Base-by-base conservation (phyloP, 306 rosid genomes). In the Trifolium dubium region DNA sequence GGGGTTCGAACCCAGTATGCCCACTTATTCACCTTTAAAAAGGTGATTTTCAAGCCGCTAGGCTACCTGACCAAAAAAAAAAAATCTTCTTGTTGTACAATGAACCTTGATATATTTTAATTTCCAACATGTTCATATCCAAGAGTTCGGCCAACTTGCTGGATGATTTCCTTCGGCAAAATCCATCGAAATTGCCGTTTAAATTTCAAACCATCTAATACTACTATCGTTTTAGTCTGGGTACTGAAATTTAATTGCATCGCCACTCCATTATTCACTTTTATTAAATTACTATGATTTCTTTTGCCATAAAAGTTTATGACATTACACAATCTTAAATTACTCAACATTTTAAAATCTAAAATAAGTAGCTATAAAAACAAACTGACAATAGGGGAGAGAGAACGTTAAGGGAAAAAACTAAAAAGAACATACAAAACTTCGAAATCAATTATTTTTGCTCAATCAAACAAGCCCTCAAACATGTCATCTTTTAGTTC, bases 191-290 rank as follows among this genome's bases (percentile, higher is more conserved):
- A 37, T 59, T 10, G 23, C 50, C 14, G 35, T 40, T 67, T 53
- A 70, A 17, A 75, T 34, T 54, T 70, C 59, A 55, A 71, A 80
- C 50, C 70, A 54, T 37, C 67, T 23, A 17, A 49, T 51, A 63
- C 60, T 29, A 49, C 66, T 6, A 47, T 19, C 4, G 0, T 30
- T 59, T 61, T 49, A 44, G 10, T 35, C 13, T n/a, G 41, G 43
- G 18, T 17, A 73, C 55, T 49, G 39, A 39, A 30, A 68, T 51
- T 46, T 67, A 50, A 67, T 4, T 67, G 34, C 30, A 61, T 66
- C 50, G 13, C 76, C 32, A 37, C 49, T 12, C 76, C 40, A 37
- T 19, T 53, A 67, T 18, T 74, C 62, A 67, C 76, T 47, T 66
- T 64, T 59, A 68, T 68, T 40, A 29, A 8, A 49, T 74, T 12